phyloP scores from a whole-genome alignment of 1,139 yeast genomes.

The Scheffersomyces cryptocercus region DNA sequence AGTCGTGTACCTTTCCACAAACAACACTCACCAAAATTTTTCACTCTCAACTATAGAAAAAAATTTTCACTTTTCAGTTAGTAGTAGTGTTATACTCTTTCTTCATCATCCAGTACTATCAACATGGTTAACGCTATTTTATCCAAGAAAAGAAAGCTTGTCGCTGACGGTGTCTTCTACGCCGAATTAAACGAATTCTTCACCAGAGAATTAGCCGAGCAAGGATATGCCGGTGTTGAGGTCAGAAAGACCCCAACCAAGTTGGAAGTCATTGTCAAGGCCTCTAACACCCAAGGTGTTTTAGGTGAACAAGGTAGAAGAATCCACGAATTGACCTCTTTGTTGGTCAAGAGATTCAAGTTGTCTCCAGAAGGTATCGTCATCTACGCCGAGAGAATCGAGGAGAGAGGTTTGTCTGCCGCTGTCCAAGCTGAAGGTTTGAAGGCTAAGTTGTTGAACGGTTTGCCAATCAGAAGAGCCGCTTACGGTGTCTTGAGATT shows the following conservation, averaged over 20 bases:
- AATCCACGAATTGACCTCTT: conserved; percentile 97
- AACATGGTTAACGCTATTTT: conserved; percentile 61
- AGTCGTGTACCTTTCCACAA: neutral
- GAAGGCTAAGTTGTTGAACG: conserved; percentile 96
- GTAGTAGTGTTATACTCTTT: neutral
- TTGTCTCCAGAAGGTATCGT: conserved; percentile 92
- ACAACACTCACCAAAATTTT: neutral
- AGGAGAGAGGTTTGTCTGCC: conserved; percentile 99
- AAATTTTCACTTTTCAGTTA: neutral
- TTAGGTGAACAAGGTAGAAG: conserved; percentile 99
- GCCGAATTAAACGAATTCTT: conserved; percentile 99
- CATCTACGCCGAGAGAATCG: conserved; percentile 98
- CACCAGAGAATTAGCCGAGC: conserved; percentile 99
- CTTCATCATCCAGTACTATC: conserved; percentile 8
- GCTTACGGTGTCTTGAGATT: conserved; percentile 99
- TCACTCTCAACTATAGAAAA: neutral
- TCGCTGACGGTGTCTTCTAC: conserved; percentile 99
- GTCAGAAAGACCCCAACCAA: conserved; percentile 98
- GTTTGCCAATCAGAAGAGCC: conserved; percentile 99
- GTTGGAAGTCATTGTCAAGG: conserved; percentile 98
- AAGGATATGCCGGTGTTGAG: conserved; percentile 99
- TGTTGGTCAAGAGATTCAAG: conserved; percentile 98
- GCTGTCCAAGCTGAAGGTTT: conserved; percentile 99
- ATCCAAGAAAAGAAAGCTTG: conserved; percentile 87
- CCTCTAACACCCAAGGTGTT: conserved; percentile 98